phyloP scores from a whole-genome alignment of 352 stramenopile genomes.

The Pythium pyrilobum region DNA sequence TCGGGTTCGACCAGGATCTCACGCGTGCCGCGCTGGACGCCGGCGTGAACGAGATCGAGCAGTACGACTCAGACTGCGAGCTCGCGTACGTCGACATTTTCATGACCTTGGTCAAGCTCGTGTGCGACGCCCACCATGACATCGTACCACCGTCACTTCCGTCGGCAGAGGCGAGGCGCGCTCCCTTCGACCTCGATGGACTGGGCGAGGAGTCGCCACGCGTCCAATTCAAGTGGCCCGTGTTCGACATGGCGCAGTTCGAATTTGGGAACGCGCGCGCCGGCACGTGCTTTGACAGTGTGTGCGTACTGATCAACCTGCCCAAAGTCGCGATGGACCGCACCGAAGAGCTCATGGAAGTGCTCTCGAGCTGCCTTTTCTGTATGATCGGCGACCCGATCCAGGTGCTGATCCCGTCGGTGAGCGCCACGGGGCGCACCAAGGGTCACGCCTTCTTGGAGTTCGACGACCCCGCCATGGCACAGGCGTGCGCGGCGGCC shows the following conservation, averaged over 20 bases:
- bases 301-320: slow-evolving; percentile 80
- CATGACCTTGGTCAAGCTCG: slow-evolving; percentile 65
- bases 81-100: slow-evolving; percentile 82
- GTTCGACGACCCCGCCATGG: slow-evolving; percentile 68
- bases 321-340: slow-evolving; percentile 71
- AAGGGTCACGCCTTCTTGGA: slow-evolving; percentile 83
- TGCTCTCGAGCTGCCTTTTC: slow-evolving; percentile 73
- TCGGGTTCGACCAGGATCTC: slow-evolving; percentile 46
- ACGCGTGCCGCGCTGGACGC: slow-evolving; percentile 45
- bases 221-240: slow-evolving; percentile 63
- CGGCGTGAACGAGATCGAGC: slow-evolving; percentile 52
- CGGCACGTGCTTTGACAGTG: slow-evolving; percentile 77
- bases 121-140: slow-evolving; percentile 56
- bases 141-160: neutral
- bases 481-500: slow-evolving; percentile 41
- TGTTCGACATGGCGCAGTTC: slow-evolving; percentile 88
- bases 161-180: neutral
- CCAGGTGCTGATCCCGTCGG: slow-evolving; percentile 74
- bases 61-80: slow-evolving; percentile 69
- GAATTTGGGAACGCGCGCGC: slow-evolving; percentile 76
- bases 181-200: neutral
- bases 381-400: slow-evolving; percentile 76
- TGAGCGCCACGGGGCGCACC: slow-evolving; percentile 47
- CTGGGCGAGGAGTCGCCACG: neutral
- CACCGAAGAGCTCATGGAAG: slow-evolving; percentile 68